These are phyloP conservation scores for Fusarium napiforme DNA, from an alignment of 2,329 filamentous ascomycete genomes.

Conservation along the genomic window DNA sequence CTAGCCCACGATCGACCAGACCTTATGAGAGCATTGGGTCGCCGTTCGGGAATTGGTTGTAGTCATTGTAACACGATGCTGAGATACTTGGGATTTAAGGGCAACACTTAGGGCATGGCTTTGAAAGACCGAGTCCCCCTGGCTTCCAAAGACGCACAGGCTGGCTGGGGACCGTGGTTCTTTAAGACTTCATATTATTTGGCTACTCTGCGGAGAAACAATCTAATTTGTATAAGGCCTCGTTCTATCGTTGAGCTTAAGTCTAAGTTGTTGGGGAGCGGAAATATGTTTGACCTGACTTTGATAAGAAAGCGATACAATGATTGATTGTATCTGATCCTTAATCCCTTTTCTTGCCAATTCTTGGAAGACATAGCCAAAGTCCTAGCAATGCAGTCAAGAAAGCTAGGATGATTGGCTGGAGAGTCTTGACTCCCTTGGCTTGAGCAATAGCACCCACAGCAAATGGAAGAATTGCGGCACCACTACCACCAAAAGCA, in stretches of 20 bases:
- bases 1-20: not conserved
- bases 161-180: not conserved
- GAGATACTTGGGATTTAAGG: not conserved
- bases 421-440: constrained; percentile 65
- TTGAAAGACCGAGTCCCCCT: not conserved
- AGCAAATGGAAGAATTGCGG: constrained; percentile 72
- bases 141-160: too few relatives aligned
- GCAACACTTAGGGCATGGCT: not conserved
- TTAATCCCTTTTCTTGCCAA: constrained; percentile 55
- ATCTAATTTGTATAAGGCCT: not conserved
- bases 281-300: not conserved
- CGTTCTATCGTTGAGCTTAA: not conserved
- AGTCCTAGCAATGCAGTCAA: constrained; percentile 56
- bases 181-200: not conserved
- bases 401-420: constrained; percentile 66
- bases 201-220: too few relatives aligned
- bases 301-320: not conserved
- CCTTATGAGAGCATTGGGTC: not conserved
- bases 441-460: constrained; percentile 73
- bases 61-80: not conserved
- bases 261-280: too few relatives aligned
- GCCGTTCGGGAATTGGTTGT: too few relatives aligned
- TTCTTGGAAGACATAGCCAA: constrained; percentile 59
- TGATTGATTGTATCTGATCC: too few relatives aligned
- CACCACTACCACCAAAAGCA: constrained; percentile 79